Evolutionary conservation across 495 filamentous ascomycete genomes (phyloP).

Genomic region (Choiromyces venosus): DNA sequence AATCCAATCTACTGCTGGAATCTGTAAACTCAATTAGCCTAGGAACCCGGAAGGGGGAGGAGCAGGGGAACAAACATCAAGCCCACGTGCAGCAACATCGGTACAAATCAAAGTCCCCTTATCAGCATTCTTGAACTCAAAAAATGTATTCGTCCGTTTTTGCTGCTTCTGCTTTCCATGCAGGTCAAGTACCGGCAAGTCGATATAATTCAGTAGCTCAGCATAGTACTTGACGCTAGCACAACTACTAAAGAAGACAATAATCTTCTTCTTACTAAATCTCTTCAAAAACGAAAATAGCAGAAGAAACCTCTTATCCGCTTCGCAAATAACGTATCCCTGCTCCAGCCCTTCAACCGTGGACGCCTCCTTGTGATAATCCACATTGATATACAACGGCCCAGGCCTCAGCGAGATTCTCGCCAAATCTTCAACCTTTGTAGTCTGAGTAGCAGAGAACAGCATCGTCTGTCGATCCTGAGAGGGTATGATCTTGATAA

Average conservation of each 20-base stretch:
- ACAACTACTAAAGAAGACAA: conserved; percentile 93
- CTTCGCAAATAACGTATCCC: conserved; percentile 88
- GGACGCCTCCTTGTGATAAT: conserved; percentile 67
- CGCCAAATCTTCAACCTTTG: conserved; percentile 94
- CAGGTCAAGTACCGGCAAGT: conserved; percentile 79
- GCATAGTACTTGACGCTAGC: conserved; percentile 91
- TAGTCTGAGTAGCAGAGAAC: conserved; percentile 96
- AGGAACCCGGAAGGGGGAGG: conserved; percentile 7
- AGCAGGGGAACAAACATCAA: conserved; percentile 60
- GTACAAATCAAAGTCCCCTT: conserved; percentile 91
- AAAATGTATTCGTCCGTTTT: conserved; percentile 95
- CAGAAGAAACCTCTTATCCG: conserved; percentile 86
- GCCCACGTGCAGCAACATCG: conserved; percentile 86
- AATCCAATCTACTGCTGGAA: conserved; percentile 91
- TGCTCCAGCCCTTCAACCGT: conserved; percentile 93
- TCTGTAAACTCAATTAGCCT: conserved; percentile 47
- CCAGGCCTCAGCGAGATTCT: conserved; percentile 87
- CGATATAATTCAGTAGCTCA: conserved; percentile 92
- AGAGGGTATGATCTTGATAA: conserved; percentile 88
- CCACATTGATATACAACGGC: conserved; percentile 93
- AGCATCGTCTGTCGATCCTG: conserved; percentile 91
- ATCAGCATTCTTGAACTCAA: conserved; percentile 93
- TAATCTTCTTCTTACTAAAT: conserved; percentile 86
- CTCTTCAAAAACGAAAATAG: conserved; percentile 96
- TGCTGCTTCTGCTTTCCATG: conserved; percentile 98